phyloP scores from a whole-genome alignment of 2,329 filamentous ascomycete genomes.

The Cytospora leucostoma region DNA sequence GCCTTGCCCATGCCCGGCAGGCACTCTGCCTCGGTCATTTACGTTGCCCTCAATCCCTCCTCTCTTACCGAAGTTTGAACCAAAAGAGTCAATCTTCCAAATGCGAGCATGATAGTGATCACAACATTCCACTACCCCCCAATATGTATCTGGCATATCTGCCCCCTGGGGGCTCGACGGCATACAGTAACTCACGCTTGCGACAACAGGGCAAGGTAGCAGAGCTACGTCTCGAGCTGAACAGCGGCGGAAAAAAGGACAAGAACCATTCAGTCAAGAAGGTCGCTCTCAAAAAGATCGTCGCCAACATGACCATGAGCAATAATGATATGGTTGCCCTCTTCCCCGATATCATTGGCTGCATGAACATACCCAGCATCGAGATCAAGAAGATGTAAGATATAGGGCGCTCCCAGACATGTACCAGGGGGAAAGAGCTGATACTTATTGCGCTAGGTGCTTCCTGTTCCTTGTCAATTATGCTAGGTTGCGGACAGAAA shows the following conservation, averaged over 20 bases:
- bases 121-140: conserved; percentile 1
- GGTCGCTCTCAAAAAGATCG: conserved; percentile 98
- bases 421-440: conserved; percentile 14
- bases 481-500: conserved; percentile 88
- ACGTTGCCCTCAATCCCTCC: conserved; percentile 18
- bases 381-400: conserved; percentile 99
- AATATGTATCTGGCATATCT: conserved; percentile 58
- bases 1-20: background rate
- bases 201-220: conserved; percentile 93
- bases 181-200: conserved; percentile 47
- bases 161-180: conserved; percentile 44
- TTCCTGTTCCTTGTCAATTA: conserved; percentile 98
- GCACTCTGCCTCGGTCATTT: background rate
- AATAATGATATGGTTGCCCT: conserved; percentile 99
- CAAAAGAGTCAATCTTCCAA: background rate
- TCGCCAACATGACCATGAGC: conserved; percentile 99
- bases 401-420: background rate
- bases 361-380: conserved; percentile 91
- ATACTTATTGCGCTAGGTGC: conserved; percentile 63
- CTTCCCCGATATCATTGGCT: conserved; percentile 91
- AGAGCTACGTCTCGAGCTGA: conserved; percentile 91
- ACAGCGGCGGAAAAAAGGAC: conserved; percentile 94
- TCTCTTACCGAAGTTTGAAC: conserved; percentile 3
- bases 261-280: conserved; percentile 95
- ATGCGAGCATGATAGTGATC: conserved; percentile 12